Percentiles rank a stretch among this genome's conserved stretches.
Evolutionary conservation across 2,329 filamentous ascomycete genomes (phyloP).

Genomic region (Plenodomus lindquistii): DNA sequence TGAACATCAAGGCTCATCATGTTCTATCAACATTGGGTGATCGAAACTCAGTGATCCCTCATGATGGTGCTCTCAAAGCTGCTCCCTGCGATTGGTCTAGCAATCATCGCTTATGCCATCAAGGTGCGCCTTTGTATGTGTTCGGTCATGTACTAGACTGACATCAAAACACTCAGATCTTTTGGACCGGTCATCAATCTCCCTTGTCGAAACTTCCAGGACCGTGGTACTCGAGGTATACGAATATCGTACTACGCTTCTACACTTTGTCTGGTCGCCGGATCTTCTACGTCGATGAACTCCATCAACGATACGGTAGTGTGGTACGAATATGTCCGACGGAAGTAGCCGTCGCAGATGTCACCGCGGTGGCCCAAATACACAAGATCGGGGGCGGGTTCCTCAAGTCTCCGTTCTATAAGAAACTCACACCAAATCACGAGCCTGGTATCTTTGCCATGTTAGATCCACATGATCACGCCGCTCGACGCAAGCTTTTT

Average conservation of each 20-base stretch:
- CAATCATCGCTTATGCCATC: too few species aligned
- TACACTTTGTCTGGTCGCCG: constrained; percentile 43
- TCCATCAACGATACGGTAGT: constrained; percentile 39
- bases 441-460: constrained; percentile 44
- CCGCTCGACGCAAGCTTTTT: constrained; percentile 41
- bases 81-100: too few species aligned
- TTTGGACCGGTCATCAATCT: constrained; percentile 7
- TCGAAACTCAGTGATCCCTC: too few species aligned
- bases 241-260: constrained; percentile 38
- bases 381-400: constrained; percentile 47
- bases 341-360: constrained; percentile 27
- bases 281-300: constrained; percentile 44
- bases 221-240: constrained; percentile 35
- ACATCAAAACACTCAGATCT: not conserved
- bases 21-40: too few species aligned
- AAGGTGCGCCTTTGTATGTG: too few species aligned
- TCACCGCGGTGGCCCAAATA: constrained; percentile 27
- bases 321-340: constrained; percentile 31
- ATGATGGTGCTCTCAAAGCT: too few species aligned
- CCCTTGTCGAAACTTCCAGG: constrained; percentile 28
- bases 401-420: constrained; percentile 48
- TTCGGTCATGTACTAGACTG: not conserved
- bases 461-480: constrained; percentile 42
- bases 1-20: too few species aligned
- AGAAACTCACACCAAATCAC: constrained; percentile 10